Evolutionary conservation across 306 rosid species (phyloP).

Genomic region (peach (Prunus persica)): Prunus_persica_NCBIv2 NC_034013.1:15426501-15427000

Average conservation of each 20-base stretch:
- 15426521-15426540: background rate
- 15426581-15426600: background rate
- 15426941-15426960: background rate
- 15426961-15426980: background rate
- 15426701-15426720: conserved; percentile 1
- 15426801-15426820: conserved; percentile 1
- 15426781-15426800: background rate
- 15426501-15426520: conserved; percentile 4
- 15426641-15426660: background rate
- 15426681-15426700: conserved; percentile 15
- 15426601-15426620: background rate
- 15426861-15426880: background rate
- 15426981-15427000: background rate
- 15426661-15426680: background rate
- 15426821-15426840: background rate
- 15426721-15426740: background rate
- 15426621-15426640: background rate
- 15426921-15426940: background rate
- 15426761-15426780: background rate
- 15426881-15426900: background rate
- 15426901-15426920: background rate
- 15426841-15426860: background rate
- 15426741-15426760: conserved; percentile 12
- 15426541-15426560: background rate
- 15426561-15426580: background rate